These are phyloP conservation scores for Colletotrichum navitas DNA, from an alignment of 2,329 filamentous ascomycete species.

Conservation along the genomic window DNA sequence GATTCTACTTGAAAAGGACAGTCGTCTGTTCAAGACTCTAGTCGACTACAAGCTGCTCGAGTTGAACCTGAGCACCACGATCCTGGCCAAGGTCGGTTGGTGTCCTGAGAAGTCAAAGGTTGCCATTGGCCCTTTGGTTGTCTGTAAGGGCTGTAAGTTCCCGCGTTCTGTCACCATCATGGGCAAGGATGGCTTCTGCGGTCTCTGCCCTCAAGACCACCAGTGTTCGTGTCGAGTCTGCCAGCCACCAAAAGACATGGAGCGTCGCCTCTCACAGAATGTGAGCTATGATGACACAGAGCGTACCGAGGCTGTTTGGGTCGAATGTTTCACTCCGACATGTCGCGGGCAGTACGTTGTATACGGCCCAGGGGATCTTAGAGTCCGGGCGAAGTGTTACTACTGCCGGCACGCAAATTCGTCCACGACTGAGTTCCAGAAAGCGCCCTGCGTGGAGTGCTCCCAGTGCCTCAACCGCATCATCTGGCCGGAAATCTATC, in stretches of 20 bases:
- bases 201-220: slow-evolving; percentile 52
- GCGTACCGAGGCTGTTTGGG: slow-evolving; percentile 56
- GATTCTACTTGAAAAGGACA: slow-evolving; percentile 54
- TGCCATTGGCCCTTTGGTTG: slow-evolving; percentile 57
- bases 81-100: slow-evolving; percentile 60
- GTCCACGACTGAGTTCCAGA: background rate
- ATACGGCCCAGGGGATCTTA: slow-evolving; percentile 57
- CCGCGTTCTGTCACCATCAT: slow-evolving; percentile 65
- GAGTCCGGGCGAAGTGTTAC: slow-evolving; percentile 61
- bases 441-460: slow-evolving; percentile 59
- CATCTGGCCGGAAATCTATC: slow-evolving; percentile 61
- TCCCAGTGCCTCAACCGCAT: slow-evolving; percentile 58
- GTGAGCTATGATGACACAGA: slow-evolving; percentile 51
- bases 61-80: slow-evolving; percentile 58
- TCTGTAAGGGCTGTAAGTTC: slow-evolving; percentile 57
- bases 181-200: slow-evolving; percentile 55
- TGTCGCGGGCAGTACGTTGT: slow-evolving; percentile 65
- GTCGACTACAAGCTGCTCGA: slow-evolving; percentile 62
- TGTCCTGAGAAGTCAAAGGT: slow-evolving; percentile 58
- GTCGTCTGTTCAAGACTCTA: slow-evolving; percentile 57
- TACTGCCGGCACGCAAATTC: slow-evolving; percentile 56
- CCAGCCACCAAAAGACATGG: slow-evolving; percentile 44
- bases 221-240: slow-evolving; percentile 45
- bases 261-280: slow-evolving; percentile 44
- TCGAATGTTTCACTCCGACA: slow-evolving; percentile 57